Conservation (phyloP, 2,329 filamentous ascomycete genomes). For the Elsinoe fawcettii region DNA sequence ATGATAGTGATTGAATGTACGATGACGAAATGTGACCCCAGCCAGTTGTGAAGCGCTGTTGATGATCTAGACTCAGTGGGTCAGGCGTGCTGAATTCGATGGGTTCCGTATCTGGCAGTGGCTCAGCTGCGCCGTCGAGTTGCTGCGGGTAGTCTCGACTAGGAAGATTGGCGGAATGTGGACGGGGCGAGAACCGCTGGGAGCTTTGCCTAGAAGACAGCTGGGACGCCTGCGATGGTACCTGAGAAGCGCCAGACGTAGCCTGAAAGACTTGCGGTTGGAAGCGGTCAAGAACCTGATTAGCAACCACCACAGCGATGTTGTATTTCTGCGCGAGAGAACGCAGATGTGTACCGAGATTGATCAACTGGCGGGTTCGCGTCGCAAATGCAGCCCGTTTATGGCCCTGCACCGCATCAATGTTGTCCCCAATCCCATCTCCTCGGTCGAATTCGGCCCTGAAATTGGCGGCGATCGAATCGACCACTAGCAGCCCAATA, state of each 20-base stretch:
- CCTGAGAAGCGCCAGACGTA: not conserved
- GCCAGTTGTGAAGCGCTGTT: conserved; percentile 90
- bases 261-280: conserved; percentile 23
- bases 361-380: conserved; percentile 67
- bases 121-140: not conserved
- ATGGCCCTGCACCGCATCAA: conserved; percentile 12
- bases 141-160: not conserved
- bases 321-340: conserved; percentile 65
- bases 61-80: conserved; percentile 70
- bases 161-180: not conserved
- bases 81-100: conserved; percentile 33
- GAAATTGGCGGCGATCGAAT: conserved; percentile 93
- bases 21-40: conserved; percentile 64
- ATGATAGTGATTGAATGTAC: conserved; percentile 17
- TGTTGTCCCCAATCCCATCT: conserved; percentile 25
- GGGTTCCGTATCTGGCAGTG: not conserved
- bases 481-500: conserved; percentile 75
- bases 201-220: not conserved
- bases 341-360: conserved; percentile 66
- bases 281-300: conserved; percentile 92
- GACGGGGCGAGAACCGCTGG: conserved; percentile 1
- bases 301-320: conserved; percentile 82
- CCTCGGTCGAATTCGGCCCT: conserved; percentile 71
- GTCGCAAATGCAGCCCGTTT: conserved; percentile 51
- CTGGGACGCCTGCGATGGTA: conserved; percentile 6